Percentiles rank a stretch among this genome's conserved stretches.
Evolutionary conservation across 805 yeast species (phyloP).

Genomic region (Candida fluviatilis): DNA sequence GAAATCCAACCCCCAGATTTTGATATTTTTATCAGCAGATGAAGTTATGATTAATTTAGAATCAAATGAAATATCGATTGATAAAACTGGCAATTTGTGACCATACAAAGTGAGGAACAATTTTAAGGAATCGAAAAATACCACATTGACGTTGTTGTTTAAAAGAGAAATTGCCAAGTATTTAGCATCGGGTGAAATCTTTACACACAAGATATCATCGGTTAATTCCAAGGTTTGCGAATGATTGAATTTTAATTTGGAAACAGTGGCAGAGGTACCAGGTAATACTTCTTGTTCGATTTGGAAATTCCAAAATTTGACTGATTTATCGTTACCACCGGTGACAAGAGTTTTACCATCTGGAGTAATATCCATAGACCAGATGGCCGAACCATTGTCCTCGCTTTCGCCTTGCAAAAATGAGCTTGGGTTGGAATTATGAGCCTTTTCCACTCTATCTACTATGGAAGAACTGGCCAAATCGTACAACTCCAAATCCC

Average conservation of each 20-base stretch:
- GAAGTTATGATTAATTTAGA: slow-evolving; percentile 85
- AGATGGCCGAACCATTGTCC: slow-evolving; percentile 56
- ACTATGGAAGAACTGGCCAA: slow-evolving; percentile 75
- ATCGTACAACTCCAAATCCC: slow-evolving; percentile 80
- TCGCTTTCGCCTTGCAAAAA: slow-evolving; percentile 25
- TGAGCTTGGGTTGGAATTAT: slow-evolving; percentile 27
- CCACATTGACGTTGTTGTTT: slow-evolving; percentile 94
- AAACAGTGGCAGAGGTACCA: slow-evolving; percentile 53
- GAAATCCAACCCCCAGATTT: slow-evolving; percentile 97
- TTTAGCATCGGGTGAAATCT: slow-evolving; percentile 74
- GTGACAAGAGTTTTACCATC: slow-evolving; percentile 85
- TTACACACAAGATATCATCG: slow-evolving; percentile 81
- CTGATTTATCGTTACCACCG: slow-evolving; percentile 89
- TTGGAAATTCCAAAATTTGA: slow-evolving; percentile 85
- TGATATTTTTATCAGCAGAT: slow-evolving; percentile 95
- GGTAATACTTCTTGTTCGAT: slow-evolving; percentile 65
- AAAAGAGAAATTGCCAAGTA: slow-evolving; percentile 78
- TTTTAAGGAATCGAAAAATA: slow-evolving; percentile 81
- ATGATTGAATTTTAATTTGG: slow-evolving; percentile 61
- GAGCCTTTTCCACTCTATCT: slow-evolving; percentile 67
- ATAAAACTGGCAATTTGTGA: slow-evolving; percentile 91
- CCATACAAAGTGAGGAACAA: slow-evolving; percentile 89
- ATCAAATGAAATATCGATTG: slow-evolving; percentile 87
- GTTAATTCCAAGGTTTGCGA: slow-evolving; percentile 77
- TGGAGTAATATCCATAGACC: slow-evolving; percentile 84